Base-by-base conservation (phyloP, 2,329 filamentous ascomycete species). In the Dactylonectria macrodidyma region DNA sequence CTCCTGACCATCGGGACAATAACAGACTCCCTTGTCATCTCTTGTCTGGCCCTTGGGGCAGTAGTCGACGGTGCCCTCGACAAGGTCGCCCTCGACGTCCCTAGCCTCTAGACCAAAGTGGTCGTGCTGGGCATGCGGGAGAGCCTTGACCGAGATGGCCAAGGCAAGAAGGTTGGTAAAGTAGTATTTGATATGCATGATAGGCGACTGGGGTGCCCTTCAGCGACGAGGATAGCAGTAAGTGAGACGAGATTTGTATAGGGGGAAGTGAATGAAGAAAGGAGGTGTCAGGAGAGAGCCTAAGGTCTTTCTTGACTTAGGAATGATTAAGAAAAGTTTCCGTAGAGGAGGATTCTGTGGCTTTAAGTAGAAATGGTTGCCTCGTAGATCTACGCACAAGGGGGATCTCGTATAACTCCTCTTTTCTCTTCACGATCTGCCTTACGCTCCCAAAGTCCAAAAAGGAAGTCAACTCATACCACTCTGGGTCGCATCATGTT, bases 81-180 rank as follows among this genome's bases (percentile, higher is more conserved):
- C 50, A 33, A 52, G 50, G 50, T 52, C 34, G 50, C 24, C 14
- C 50, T 52, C 50, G n/a, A 12, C 26, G 26, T 52, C 50, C 26
- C 50, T 52, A 30, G 50, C 50, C 26, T 52, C 50, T 24, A 52
- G 50, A 30, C 16, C 50, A 34, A 52, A 19, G 50, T 34, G 14
- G 50, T 24, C 12, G 16, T 52, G 12, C 3, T 52, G 24, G 50
- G 24, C 50, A 14, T 52, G 50, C 14, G 50, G 50, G 24, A 52
- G 50, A 52, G 24, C 50, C 50, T 52, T 52, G 24, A 52, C 50
- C 50, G 26, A 36, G 50, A 52, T 33, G 50, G 50, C 26, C 50
- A 52, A n/a, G 50, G 50, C 50, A 14, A 52, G 50, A 7, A 52
- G 50, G 50, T 52, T 52, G 50, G 34, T 16, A 14, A 52, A 52